phyloP scores from a whole-genome alignment of 1,139 yeast species.

The Hyphopichia fennica region DNA sequence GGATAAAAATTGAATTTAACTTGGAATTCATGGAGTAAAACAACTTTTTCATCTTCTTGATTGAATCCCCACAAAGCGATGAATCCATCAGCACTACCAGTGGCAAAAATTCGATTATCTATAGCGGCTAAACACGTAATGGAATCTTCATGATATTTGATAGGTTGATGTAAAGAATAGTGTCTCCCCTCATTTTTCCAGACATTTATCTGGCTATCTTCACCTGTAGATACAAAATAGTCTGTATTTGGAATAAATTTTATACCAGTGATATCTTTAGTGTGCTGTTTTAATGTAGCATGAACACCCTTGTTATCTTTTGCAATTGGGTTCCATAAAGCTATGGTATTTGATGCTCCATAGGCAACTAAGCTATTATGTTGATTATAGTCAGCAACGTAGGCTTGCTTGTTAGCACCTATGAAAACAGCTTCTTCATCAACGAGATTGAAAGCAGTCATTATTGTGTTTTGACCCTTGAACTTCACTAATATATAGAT shows the following conservation, averaged over 20 bases:
- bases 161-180: conserved; percentile 30
- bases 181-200: conserved; percentile 45
- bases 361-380: conserved; percentile 54
- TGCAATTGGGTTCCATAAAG: conserved; percentile 67
- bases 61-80: conserved; percentile 51
- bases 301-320: conserved; percentile 44
- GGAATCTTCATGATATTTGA: conserved; percentile 45
- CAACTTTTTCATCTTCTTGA: conserved; percentile 16
- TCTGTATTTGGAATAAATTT: conserved; percentile 51
- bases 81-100: conserved; percentile 70
- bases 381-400: conserved; percentile 58
- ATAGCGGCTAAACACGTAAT: conserved; percentile 49
- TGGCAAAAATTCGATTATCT: conserved; percentile 39
- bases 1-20: conserved; percentile 63
- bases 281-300: conserved; percentile 59
- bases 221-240: conserved; percentile 60
- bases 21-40: conserved; percentile 30
- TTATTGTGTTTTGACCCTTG: neutral
- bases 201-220: conserved; percentile 59
- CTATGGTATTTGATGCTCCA: conserved; percentile 75
- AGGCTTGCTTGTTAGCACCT: conserved; percentile 79
- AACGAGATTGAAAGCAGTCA: conserved; percentile 4
- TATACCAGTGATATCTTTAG: conserved; percentile 58
- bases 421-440: conserved; percentile 60
- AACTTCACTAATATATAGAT: neutral